Evolutionary conservation across 495 filamentous ascomycete species (phyloP), one percentile per base, ranked within the genome.

Genomic region (Podospora appendiculata): DNA sequence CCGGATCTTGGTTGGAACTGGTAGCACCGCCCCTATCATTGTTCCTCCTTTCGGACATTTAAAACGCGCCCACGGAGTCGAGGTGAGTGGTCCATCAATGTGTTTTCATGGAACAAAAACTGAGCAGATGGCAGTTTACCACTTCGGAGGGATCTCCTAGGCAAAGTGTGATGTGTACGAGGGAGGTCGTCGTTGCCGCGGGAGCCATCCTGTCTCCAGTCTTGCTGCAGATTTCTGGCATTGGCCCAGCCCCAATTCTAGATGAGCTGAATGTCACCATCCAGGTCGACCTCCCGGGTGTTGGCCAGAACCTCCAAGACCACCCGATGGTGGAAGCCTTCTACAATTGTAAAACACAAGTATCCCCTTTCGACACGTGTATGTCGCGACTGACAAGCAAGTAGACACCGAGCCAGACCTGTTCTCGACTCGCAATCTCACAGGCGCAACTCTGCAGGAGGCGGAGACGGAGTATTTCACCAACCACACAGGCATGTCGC

Each of bases 241-340:
- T 88, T 42, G 84, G 84, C 7, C 75, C 79, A 0, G 56, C 61
- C 1, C 53, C 60, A 0, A 66, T 82, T 25, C 69, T 88, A 0
- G 13, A 67, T 2, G 61, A 62, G 11, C 67, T 77, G 42, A 62
- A 67, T 12, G 81, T 87, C 41, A 56, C 71, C 2, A 68, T 83
- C 0, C 53, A 81, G 0, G 53, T 68, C 32, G 73, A 83, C 52
- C 69, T 81, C 0, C 81, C 81, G 0, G 80, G 77, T 4, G 83
- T 87, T 0, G 84, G 84, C 14, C 70, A 70, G 13, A 87, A 87
- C 60, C 65, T 87, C 4, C 81, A 85, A 54, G 81, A 86, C 56
- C 80, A 80, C 57, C 75, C 79, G 54, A 81, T 84, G 58, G 71
- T 70, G n/a, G 58, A 63, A 32, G 71, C 81, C 6, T 66, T 65